A percentile compares a stretch with the other conserved stretches of the same genome.
Evolutionary conservation across 164 flowering plant genomes (phyloP).

Genomic region (Macadamia integrifolia): DNA sequence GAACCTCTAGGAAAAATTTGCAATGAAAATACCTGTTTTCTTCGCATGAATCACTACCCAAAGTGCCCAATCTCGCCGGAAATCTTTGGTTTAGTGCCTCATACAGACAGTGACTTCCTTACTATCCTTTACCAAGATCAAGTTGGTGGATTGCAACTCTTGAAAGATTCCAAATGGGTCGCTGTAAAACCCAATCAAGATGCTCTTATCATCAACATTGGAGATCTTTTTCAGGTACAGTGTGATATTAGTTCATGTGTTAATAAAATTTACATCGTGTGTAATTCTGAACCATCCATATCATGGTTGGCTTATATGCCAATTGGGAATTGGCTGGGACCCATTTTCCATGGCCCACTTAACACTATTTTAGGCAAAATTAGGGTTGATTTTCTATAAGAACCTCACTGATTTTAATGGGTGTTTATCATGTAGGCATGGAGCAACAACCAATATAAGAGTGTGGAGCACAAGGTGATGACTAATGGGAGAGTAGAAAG

Average conservation of each 20-base stretch:
- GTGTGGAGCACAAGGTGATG: constrained; percentile 77
- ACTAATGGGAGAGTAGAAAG: constrained; percentile 49
- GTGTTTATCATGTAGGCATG: constrained; percentile 44
- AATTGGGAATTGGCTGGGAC: too few species aligned
- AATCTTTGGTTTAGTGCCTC: constrained; percentile 60
- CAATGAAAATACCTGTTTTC: constrained; percentile 49
- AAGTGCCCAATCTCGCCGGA: constrained; percentile 43
- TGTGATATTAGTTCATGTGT: too few species aligned
- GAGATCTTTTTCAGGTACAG: constrained; percentile 77
- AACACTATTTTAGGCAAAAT: too few species aligned
- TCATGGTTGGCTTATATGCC: too few species aligned
- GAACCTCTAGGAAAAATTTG: constrained; percentile 28
- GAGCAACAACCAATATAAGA: constrained; percentile 74
- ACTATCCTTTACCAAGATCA: constrained; percentile 72
- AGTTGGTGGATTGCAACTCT: constrained; percentile 74
- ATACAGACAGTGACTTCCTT: constrained; percentile 78
- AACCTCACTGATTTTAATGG: neutral
- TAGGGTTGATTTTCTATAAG: too few species aligned
- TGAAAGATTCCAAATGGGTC: constrained; percentile 72
- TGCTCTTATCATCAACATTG: constrained; percentile 75
- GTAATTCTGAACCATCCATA: too few species aligned
- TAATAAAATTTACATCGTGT: too few species aligned
- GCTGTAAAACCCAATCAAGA: constrained; percentile 59
- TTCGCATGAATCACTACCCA: constrained; percentile 68
- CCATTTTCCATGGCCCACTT: too few species aligned